phyloP scores from a whole-genome alignment of 441 rosid species.

The Gossypium davidsonii region DNA sequence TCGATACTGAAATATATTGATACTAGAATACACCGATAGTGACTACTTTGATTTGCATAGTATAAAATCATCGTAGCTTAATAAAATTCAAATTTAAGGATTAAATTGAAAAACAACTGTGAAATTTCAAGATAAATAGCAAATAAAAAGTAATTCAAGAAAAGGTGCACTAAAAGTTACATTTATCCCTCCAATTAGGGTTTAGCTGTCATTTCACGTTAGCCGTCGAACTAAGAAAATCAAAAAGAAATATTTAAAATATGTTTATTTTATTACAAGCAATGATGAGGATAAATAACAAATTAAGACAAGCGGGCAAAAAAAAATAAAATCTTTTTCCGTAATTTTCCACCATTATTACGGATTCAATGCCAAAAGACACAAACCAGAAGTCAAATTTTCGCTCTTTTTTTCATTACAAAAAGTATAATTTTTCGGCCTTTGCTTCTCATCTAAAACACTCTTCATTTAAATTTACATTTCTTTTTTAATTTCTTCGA shows the following conservation, averaged over 20 bases:
- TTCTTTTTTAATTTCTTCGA: background rate
- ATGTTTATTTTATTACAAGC: constrained; percentile 8
- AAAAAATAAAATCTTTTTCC: background rate
- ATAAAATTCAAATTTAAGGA: too few relatives aligned
- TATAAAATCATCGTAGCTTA: too few relatives aligned
- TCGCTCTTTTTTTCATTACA: background rate
- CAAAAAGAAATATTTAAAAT: background rate
- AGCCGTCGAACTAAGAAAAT: background rate
- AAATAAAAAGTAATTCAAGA: too few relatives aligned
- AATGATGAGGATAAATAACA: background rate
- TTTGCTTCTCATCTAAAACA: background rate
- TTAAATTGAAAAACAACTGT: too few relatives aligned
- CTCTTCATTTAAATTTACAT: background rate
- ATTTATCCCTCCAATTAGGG: too few relatives aligned
- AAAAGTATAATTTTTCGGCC: background rate
- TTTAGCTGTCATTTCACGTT: background rate
- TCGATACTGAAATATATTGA: too few relatives aligned
- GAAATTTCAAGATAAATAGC: too few relatives aligned
- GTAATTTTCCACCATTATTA: background rate
- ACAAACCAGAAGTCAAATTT: background rate
- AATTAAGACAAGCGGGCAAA: background rate
- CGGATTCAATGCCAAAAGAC: background rate
- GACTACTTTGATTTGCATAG: too few relatives aligned
- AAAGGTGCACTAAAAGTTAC: too few relatives aligned
- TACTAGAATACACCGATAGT: too few relatives aligned